phyloP scores from a whole-genome alignment of 129 eudicot genomes.

The Flaveria brownii region DNA sequence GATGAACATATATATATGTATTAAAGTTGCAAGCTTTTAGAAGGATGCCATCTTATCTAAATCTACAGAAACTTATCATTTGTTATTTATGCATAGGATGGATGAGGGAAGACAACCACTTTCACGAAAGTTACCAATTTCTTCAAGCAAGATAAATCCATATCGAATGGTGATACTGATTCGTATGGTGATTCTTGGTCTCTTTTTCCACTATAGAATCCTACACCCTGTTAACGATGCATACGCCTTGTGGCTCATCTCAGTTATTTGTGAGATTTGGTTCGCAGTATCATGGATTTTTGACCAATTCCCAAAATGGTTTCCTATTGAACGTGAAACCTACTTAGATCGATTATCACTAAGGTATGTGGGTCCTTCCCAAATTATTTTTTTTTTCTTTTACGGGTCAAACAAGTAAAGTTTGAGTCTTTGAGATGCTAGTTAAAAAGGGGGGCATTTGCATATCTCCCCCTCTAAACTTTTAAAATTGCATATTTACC shows the following conservation, averaged over 20 bases:
- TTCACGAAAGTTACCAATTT: slow-evolving; percentile 83
- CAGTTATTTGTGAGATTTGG: slow-evolving; percentile 93
- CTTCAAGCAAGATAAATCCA: slow-evolving; percentile 94
- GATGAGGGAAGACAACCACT: slow-evolving; percentile 97
- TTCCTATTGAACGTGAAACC: slow-evolving; percentile 83
- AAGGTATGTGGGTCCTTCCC: slow-evolving; percentile 44
- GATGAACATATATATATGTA: background rate
- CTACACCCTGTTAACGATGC: slow-evolving; percentile 88
- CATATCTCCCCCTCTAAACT: too few relatives aligned
- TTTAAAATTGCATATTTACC: too few relatives aligned
- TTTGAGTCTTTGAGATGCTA: too few relatives aligned
- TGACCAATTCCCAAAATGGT: slow-evolving; percentile 92
- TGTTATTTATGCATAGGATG: slow-evolving; percentile 54
- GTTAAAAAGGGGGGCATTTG: too few relatives aligned
- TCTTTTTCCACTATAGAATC: slow-evolving; percentile 85
- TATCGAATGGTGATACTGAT: slow-evolving; percentile 74
- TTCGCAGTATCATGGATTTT: slow-evolving; percentile 96
- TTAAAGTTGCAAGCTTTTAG: background rate
- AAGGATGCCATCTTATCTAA: background rate
- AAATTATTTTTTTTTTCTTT: background rate
- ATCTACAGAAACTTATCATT: background rate
- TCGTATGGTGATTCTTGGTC: slow-evolving; percentile 73
- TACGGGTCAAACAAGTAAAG: too few relatives aligned
- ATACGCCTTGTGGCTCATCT: slow-evolving; percentile 77
- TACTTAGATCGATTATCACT: slow-evolving; percentile 85